phyloP scores from a whole-genome alignment of 2,329 filamentous ascomycete genomes.

The Trichoderma asperellum region DNA sequence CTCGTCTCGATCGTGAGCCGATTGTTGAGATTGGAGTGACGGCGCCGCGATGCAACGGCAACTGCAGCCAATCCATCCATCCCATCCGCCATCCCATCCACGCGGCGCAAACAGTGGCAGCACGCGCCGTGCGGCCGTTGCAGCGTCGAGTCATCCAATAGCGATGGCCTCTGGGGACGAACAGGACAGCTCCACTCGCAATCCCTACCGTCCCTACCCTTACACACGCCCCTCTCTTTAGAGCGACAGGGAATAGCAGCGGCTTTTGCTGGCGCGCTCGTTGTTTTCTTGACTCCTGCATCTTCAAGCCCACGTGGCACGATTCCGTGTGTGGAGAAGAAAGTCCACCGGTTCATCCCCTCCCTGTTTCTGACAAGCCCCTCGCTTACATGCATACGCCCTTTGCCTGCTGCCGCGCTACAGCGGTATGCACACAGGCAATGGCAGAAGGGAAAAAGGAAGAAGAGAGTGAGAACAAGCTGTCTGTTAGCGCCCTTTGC shows the following conservation, averaged over 20 bases:
- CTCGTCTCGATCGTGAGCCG: conserved; percentile 16
- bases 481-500: not conserved
- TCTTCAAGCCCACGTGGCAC: conserved; percentile 39
- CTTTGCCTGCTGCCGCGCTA: not conserved
- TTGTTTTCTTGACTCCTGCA: conserved; percentile 30
- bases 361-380: not conserved
- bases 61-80: not conserved
- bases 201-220: not conserved
- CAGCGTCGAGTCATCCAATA: not conserved
- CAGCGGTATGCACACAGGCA: not conserved
- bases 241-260: conserved; percentile 7
- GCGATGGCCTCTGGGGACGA: not conserved
- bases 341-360: conserved; percentile 29
- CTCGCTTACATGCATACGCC: conserved; percentile 6
- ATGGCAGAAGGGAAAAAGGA: not conserved
- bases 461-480: not conserved
- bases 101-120: conserved; percentile 6
- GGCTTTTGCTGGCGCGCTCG: conserved; percentile 13
- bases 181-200: conserved; percentile 3
- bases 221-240: not conserved
- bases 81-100: conserved; percentile 1
- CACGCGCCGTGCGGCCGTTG: conserved; percentile 1
- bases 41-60: not conserved
- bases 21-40: conserved; percentile 9
- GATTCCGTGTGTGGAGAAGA: conserved; percentile 31